Evolutionary conservation across 306 rosid species (phyloP).

Genomic region (Prunus salicina): DNA sequence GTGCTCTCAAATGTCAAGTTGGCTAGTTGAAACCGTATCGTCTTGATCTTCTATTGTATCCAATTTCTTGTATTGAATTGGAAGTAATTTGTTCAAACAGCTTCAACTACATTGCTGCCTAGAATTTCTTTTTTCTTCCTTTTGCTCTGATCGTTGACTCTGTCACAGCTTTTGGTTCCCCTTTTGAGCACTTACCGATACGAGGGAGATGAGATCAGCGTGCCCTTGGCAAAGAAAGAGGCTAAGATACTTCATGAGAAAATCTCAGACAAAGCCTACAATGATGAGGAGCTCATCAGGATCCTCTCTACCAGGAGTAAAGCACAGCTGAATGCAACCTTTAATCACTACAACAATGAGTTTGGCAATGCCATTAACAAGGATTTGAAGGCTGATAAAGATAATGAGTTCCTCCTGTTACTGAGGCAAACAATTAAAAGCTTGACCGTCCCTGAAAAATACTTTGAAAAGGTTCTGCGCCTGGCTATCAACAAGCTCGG

Average conservation of each 20-base stretch:
- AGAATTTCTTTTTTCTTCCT: neutral
- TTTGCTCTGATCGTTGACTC: neutral
- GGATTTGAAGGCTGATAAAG: conserved; percentile 70
- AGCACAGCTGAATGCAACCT: conserved; percentile 64
- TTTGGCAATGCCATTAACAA: conserved; percentile 67
- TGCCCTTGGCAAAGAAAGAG: conserved; percentile 62
- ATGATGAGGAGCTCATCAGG: conserved; percentile 61
- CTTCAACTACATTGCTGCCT: neutral
- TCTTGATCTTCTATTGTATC: neutral
- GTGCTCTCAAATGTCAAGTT: neutral
- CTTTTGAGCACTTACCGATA: conserved; percentile 66
- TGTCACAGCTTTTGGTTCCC: conserved; percentile 73
- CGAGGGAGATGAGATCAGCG: conserved; percentile 78
- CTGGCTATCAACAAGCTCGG: conserved; percentile 67
- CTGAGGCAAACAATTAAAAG: conserved; percentile 63
- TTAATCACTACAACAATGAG: conserved; percentile 65
- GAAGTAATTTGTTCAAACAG: neutral
- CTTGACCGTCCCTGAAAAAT: conserved; percentile 71
- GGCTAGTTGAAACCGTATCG: neutral
- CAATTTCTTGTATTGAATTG: neutral
- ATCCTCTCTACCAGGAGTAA: conserved; percentile 74
- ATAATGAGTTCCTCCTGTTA: conserved; percentile 64
- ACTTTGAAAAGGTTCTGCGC: conserved; percentile 60
- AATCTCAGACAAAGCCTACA: conserved; percentile 57
- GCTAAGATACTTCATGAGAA: conserved; percentile 68